Evolutionary conservation across 495 filamentous ascomycete species (phyloP), one percentile per base, ranked within the genome.

Genomic region (Penicillium manginii): DNA sequence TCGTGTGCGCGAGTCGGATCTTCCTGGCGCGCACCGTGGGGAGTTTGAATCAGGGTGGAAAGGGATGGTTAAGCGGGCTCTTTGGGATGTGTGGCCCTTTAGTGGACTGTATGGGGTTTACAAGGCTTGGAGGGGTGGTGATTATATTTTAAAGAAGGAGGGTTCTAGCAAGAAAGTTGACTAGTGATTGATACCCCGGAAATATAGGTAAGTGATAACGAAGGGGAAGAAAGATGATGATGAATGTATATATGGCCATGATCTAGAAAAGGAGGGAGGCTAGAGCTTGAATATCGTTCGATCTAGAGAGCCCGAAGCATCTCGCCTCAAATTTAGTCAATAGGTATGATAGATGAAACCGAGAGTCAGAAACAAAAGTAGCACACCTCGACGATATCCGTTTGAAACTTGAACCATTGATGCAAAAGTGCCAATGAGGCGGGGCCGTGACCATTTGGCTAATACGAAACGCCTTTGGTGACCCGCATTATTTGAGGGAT

Each of bases 1-100:
- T n/a, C 75, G 71, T 32, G 65, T 73, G 4, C 59, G n/a, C n/a
- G 59, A 62, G 35, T 50, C 58, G 17, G 59, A 62, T 54, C 55
- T 62, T 3, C 59, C 59, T 19, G 59, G 59, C 26, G 50, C 55
- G 6, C 50, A 54, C 12, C 49, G 55, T 8, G 54, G 59, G 32
- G 43, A 58, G 18, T 58, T 54, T 29, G 59, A 62, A 18, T 37
- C n/a, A 26, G 59, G 59, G 4, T 62, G 59, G 59, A 62, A 58
- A 15, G 59, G 59, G 33, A 33, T 49, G 29, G 54, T 60, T 14
- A 62, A 64, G 31, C 54, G 57, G 17, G 12, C 56, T 14, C 45
- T 65, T 12, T 65, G 62, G 66, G 58, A 63, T 33, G 57, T 61
- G 2, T 65, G 66, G 66, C 66, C 66, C n/a, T 52, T 66, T 14